Conservation (phyloP, 31 red algal species). For the Porphyra umbilicalis region DNA sequence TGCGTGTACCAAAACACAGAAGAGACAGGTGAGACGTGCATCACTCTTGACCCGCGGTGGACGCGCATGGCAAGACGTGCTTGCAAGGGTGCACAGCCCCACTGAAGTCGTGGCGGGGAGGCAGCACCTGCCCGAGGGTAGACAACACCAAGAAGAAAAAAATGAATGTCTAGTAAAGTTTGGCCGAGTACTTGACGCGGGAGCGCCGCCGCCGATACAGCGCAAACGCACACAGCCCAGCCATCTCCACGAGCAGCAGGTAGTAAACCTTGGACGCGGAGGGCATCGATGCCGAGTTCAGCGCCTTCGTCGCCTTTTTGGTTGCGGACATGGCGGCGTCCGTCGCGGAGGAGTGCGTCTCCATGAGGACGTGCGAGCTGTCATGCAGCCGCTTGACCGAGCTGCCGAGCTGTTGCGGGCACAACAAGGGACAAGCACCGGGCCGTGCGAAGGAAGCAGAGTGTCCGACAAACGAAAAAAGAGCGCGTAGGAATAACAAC, state of each 20-base stretch:
- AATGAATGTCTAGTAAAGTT: neutral
- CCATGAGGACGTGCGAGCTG: neutral
- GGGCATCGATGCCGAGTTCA: neutral
- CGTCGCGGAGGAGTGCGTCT: neutral
- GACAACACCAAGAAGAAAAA: neutral
- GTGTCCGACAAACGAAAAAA: too few relatives aligned
- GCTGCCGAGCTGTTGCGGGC: neutral
- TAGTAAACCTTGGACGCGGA: neutral
- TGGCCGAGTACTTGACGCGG: neutral
- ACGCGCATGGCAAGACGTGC: too few relatives aligned
- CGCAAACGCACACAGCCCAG: neutral
- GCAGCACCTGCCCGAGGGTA: too few relatives aligned
- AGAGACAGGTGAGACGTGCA: too few relatives aligned
- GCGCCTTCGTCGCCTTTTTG: neutral
- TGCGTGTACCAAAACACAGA: too few relatives aligned
- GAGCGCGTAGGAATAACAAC: too few relatives aligned
- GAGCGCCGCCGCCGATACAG: neutral
- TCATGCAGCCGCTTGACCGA: neutral
- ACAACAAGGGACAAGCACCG: neutral
- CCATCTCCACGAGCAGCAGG: neutral
- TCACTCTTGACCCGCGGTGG: too few relatives aligned
- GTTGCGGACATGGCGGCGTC: neutral
- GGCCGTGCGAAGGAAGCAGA: too few relatives aligned
- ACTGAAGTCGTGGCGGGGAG: too few relatives aligned
- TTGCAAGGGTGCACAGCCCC: too few relatives aligned